phyloP scores from a whole-genome alignment of 768 basidiomycete species.

The Suillus fuscotomentosus region DNA sequence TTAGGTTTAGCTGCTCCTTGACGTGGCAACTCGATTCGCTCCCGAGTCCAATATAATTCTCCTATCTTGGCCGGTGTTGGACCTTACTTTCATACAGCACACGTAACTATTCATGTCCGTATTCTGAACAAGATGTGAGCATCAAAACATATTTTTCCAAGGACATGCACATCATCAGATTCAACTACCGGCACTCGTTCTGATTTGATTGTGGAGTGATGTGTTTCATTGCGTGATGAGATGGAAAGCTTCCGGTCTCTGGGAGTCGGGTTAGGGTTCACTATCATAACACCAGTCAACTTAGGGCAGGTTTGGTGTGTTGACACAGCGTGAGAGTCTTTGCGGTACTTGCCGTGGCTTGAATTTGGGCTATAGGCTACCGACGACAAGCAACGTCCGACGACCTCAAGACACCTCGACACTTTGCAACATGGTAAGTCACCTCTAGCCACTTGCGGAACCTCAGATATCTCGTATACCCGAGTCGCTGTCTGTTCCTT shows the following conservation, averaged over 20 bases:
- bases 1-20: not conserved
- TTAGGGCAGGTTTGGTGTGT: constrained; percentile 27
- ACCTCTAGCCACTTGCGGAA: not conserved
- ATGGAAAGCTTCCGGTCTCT: not conserved
- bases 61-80: too few relatives aligned
- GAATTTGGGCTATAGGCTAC: constrained; percentile 2
- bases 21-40: not conserved
- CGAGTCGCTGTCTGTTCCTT: not conserved
- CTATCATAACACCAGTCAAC: not conserved
- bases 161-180: too few relatives aligned
- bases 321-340: constrained; percentile 18
- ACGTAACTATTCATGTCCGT: too few relatives aligned
- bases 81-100: too few relatives aligned
- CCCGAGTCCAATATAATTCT: too few relatives aligned
- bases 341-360: constrained; percentile 20
- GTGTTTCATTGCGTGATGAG: not conserved
- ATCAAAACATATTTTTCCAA: too few relatives aligned
- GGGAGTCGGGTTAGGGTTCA: not conserved
- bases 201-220: not conserved
- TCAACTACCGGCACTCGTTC: not conserved
- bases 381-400: constrained; percentile 18
- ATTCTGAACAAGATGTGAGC: too few relatives aligned
- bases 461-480: not conserved
- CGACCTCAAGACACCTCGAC: constrained; percentile 20
- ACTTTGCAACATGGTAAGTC: constrained; percentile 31